phyloP scores from a whole-genome alignment of 495 filamentous ascomycete genomes.

The Xylaria palmicola region DNA sequence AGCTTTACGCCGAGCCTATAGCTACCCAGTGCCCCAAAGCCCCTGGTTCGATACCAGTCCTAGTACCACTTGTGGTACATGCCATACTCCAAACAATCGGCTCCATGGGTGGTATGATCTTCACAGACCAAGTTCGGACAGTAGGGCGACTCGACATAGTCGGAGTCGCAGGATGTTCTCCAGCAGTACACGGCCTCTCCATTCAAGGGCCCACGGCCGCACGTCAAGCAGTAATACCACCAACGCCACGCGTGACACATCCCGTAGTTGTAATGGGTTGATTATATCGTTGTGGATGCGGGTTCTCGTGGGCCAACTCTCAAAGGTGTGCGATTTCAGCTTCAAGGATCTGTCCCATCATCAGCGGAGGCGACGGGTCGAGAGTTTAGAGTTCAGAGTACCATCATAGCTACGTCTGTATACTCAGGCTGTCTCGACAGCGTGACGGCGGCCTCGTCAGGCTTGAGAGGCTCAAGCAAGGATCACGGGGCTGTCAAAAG shows the following conservation, averaged over 20 bases:
- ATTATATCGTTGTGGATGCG: neutral
- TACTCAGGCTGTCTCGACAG: neutral
- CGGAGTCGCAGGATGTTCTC: slow-evolving; percentile 21
- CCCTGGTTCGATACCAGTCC: neutral
- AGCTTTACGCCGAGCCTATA: neutral
- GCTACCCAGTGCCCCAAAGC: neutral
- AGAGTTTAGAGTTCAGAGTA: neutral
- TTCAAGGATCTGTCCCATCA: neutral
- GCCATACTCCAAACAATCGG: slow-evolving; percentile 16
- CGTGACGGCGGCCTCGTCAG: neutral
- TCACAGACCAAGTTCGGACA: slow-evolving; percentile 21
- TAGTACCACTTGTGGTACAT: slow-evolving; percentile 20
- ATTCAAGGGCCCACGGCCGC: slow-evolving; percentile 23
- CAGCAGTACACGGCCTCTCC: slow-evolving; percentile 19
- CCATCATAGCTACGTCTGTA: neutral
- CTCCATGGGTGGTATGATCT: slow-evolving; percentile 12
- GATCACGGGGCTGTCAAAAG: neutral
- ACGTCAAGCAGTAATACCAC: slow-evolving; percentile 23
- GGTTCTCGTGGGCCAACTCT: neutral
- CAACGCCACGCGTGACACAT: slow-evolving; percentile 27
- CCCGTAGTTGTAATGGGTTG: neutral
- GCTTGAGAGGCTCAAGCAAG: slow-evolving; percentile 6
- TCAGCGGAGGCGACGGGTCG: neutral
- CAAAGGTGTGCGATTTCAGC: neutral
- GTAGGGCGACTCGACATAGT: slow-evolving; percentile 11